Evolutionary conservation across 2,329 filamentous ascomycete genomes (phyloP).

Genomic region (Penicillium sp.): DNA sequence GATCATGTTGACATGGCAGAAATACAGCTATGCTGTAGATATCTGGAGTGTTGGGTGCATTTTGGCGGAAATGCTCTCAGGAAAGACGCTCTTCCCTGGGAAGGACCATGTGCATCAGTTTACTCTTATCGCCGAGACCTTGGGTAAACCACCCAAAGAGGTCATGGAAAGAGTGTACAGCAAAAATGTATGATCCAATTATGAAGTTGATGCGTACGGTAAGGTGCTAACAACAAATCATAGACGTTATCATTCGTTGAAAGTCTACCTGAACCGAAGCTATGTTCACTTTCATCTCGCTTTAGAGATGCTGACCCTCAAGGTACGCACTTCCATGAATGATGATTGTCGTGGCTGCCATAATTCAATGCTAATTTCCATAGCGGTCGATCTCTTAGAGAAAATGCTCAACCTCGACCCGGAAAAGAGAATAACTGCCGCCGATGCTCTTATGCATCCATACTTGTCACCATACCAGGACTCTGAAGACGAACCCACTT

Average conservation of each 20-base stretch:
- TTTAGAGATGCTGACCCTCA: constrained; percentile 89
- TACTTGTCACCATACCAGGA: constrained; percentile 97
- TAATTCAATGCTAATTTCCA: not conserved
- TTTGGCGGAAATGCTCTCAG: constrained; percentile 97
- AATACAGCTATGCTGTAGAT: constrained; percentile 97
- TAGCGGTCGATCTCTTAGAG: constrained; percentile 89
- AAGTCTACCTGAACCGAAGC: constrained; percentile 88
- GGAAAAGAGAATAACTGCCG: constrained; percentile 84
- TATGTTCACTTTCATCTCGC: constrained; percentile 79
- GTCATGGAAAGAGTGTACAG: constrained; percentile 98
- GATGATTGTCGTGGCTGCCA: not conserved
- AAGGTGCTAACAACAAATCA: not conserved
- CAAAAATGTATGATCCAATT: constrained; percentile 69
- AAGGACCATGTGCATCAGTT: constrained; percentile 99
- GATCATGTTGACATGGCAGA: constrained; percentile 99
- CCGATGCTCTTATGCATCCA: constrained; percentile 79
- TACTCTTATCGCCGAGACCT: constrained; percentile 95
- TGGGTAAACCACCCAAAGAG: constrained; percentile 94
- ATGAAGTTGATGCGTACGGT: not conserved
- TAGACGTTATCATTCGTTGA: constrained; percentile 95
- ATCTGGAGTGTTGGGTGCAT: constrained; percentile 99
- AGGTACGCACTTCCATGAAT: constrained; percentile 54
- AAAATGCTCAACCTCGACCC: constrained; percentile 97
- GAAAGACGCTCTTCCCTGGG: constrained; percentile 94
- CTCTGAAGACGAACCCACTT: constrained; percentile 89